phyloP scores from a whole-genome alignment of 2,329 filamentous ascomycete genomes.

The Claviceps cyperi region DNA sequence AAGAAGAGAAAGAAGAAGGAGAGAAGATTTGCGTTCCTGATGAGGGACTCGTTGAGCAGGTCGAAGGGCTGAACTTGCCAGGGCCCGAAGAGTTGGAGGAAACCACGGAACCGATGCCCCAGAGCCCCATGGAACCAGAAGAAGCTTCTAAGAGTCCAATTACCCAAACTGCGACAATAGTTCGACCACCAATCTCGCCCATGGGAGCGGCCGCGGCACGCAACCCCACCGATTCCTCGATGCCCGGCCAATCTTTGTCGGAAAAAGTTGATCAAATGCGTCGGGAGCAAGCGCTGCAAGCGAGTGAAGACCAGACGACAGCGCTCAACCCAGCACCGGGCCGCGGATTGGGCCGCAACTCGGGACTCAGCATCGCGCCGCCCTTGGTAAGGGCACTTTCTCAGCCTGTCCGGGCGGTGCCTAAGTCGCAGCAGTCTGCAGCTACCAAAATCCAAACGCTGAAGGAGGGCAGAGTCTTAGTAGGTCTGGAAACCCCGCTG shows the following conservation, averaged over 20 bases:
- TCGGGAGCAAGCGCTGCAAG: slow-evolving; percentile 26
- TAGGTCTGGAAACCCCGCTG: slow-evolving; percentile 8
- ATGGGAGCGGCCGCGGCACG: slow-evolving; percentile 4
- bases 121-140: slow-evolving; percentile 1
- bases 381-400: slow-evolving; percentile 40
- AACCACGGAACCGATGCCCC: slow-evolving; percentile 9
- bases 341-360: slow-evolving; percentile 28
- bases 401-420: slow-evolving; percentile 32
- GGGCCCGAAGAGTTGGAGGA: slow-evolving; percentile 15
- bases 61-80: slow-evolving; percentile 37
- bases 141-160: neutral
- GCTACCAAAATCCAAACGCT: slow-evolving; percentile 26
- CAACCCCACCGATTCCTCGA: slow-evolving; percentile 9
- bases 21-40: slow-evolving; percentile 16
- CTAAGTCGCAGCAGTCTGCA: slow-evolving; percentile 31
- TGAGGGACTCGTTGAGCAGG: slow-evolving; percentile 27
- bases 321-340: slow-evolving; percentile 17
- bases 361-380: slow-evolving; percentile 31
- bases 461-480: slow-evolving; percentile 20
- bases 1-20: slow-evolving; percentile 17
- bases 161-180: slow-evolving; percentile 1
- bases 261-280: slow-evolving; percentile 38
- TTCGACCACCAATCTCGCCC: slow-evolving; percentile 12
- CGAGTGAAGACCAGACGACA: slow-evolving; percentile 13
- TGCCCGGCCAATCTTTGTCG: slow-evolving; percentile 17